Conservation (phyloP, 2,329 filamentous ascomycete genomes). For the Verticillium nubilum region DNA sequence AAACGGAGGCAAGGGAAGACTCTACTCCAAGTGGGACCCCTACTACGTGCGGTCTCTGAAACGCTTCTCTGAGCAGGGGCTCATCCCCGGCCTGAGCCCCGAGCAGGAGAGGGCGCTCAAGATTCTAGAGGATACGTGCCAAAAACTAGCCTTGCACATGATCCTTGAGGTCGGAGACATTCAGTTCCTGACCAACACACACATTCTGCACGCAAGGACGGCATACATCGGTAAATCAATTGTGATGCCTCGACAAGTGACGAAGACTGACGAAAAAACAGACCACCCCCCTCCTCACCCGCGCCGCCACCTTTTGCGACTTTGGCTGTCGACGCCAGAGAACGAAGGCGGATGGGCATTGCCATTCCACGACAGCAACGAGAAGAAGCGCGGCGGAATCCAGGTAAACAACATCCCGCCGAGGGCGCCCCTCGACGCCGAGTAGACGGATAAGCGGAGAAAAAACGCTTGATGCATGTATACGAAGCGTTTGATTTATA, state of each 20-base stretch:
- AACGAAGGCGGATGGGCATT: slow-evolving; percentile 79
- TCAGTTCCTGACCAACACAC: slow-evolving; percentile 71
- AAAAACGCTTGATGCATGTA: not conserved
- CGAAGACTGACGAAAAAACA: slow-evolving; percentile 10
- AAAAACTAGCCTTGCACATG: slow-evolving; percentile 71
- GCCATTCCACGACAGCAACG: slow-evolving; percentile 72
- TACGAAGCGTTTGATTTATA: not conserved
- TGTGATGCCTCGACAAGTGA: not conserved
- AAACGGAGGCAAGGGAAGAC: slow-evolving; percentile 55
- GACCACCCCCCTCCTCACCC: slow-evolving; percentile 60
- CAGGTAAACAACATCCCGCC: slow-evolving; percentile 80
- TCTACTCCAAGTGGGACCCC: slow-evolving; percentile 86
- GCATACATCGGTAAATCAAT: slow-evolving; percentile 52
- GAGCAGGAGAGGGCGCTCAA: slow-evolving; percentile 63
- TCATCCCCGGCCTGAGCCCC: slow-evolving; percentile 66
- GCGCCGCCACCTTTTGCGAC: slow-evolving; percentile 70
- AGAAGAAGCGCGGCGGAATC: slow-evolving; percentile 85
- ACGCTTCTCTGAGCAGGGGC: slow-evolving; percentile 66
- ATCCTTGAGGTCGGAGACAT: slow-evolving; percentile 81
- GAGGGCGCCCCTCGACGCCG: slow-evolving; percentile 69
- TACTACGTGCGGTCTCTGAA: slow-evolving; percentile 76
- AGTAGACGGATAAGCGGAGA: slow-evolving; percentile 39
- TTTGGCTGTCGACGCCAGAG: slow-evolving; percentile 82
- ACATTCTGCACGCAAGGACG: slow-evolving; percentile 76
- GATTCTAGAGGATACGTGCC: slow-evolving; percentile 71